Percentiles rank a stretch among this genome's conserved stretches.
Conservation (phyloP, 352 stramenopile genomes). For the Pythium periplocum region DNA sequence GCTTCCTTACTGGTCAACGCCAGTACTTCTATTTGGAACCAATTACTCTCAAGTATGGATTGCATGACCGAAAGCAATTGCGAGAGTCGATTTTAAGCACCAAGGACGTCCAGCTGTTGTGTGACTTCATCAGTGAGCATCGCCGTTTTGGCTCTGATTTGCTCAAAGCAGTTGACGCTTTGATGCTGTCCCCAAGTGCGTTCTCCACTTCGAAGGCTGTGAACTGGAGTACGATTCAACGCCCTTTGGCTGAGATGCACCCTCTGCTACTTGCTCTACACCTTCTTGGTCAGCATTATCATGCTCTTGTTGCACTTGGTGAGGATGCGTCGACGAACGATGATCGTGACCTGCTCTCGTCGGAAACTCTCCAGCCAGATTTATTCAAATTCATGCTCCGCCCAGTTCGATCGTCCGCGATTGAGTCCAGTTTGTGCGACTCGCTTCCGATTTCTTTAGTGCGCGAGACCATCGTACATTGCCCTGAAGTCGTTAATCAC, state of each 20-base stretch:
- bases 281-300: conserved; percentile 52
- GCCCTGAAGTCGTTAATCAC: conserved; percentile 72
- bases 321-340: neutral
- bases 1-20: conserved; percentile 51
- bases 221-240: conserved; percentile 50
- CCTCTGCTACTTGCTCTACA: conserved; percentile 52
- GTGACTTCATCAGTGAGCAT: conserved; percentile 13
- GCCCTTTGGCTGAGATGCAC: conserved; percentile 44
- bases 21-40: conserved; percentile 81
- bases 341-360: conserved; percentile 27
- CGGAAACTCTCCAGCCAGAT: conserved; percentile 51
- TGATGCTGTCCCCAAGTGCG: conserved; percentile 1
- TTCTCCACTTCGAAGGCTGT: conserved; percentile 9
- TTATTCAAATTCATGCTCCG: conserved; percentile 78
- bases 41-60: conserved; percentile 19
- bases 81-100: conserved; percentile 9
- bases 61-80: conserved; percentile 13
- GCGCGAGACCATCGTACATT: conserved; percentile 71
- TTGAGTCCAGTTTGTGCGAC: conserved; percentile 73
- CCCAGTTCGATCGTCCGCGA: conserved; percentile 69
- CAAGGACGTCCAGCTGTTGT: conserved; percentile 12
- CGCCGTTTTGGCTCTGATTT: conserved; percentile 16
- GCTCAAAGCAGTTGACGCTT: conserved; percentile 4
- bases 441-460: conserved; percentile 70
- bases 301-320: conserved; percentile 21